These are phyloP conservation scores for Exsudoporus frostii DNA, from an alignment of 768 basidiomycete genomes.

Conservation along the genomic window DNA sequence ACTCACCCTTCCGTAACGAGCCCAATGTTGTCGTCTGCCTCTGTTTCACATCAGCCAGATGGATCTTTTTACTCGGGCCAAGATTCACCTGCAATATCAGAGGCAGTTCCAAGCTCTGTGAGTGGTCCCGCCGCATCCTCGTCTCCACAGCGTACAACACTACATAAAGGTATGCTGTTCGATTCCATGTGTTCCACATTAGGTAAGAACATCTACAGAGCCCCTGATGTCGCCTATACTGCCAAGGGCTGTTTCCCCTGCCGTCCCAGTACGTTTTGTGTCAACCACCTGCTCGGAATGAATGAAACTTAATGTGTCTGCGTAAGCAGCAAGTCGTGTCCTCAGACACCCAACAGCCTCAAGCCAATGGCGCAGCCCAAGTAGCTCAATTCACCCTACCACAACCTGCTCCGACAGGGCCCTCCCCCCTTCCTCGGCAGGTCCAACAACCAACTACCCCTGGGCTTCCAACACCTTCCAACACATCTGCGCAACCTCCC, in stretches of 20 bases:
- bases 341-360: slow-evolving; percentile 38
- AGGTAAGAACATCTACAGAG: slow-evolving; percentile 35
- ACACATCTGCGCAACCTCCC: slow-evolving; percentile 34
- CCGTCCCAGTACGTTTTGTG: slow-evolving; percentile 37
- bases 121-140: slow-evolving; percentile 52
- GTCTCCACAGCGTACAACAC: slow-evolving; percentile 52
- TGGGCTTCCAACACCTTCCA: slow-evolving; percentile 9
- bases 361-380: slow-evolving; percentile 33
- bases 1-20: slow-evolving; percentile 85
- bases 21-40: slow-evolving; percentile 75
- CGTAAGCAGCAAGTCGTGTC: slow-evolving; percentile 37
- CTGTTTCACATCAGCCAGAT: slow-evolving; percentile 56
- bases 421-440: slow-evolving; percentile 51
- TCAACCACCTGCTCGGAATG: slow-evolving; percentile 8
- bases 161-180: slow-evolving; percentile 45
- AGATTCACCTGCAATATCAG: slow-evolving; percentile 72
- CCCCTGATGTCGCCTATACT: slow-evolving; percentile 44
- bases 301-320: slow-evolving; percentile 15
- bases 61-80: slow-evolving; percentile 70
- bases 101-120: slow-evolving; percentile 48
- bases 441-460: slow-evolving; percentile 39
- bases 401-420: slow-evolving; percentile 36
- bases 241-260: slow-evolving; percentile 41
- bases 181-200: slow-evolving; percentile 17
- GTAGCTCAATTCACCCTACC: slow-evolving; percentile 25